Conservation (phyloP, 73 alveolate genomes). For the Paramecium biaurelia region DNA sequence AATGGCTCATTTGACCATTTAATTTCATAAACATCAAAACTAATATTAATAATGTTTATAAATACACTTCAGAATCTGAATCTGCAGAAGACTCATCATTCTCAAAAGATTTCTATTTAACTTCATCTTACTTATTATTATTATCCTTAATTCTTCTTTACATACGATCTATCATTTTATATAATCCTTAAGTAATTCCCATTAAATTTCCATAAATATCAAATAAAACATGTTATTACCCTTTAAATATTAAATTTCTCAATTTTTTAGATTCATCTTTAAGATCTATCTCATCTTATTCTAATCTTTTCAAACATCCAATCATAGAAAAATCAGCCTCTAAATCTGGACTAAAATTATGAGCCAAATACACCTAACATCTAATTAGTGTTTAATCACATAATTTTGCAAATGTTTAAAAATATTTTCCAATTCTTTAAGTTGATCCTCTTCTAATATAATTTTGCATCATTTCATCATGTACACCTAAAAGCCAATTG, state of each 20-base stretch:
- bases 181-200: conserved; percentile 20
- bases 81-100: background rate
- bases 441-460: conserved; percentile 43
- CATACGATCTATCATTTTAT: background rate
- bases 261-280: background rate
- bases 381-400: conserved; percentile 7
- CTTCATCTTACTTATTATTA: background rate
- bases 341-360: conserved; percentile 18
- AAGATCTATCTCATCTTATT: background rate
- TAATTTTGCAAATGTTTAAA: conserved; percentile 17
- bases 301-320: conserved; percentile 29
- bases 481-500: background rate
- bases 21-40: conserved; percentile 10
- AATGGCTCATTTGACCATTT: background rate
- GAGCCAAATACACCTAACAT: conserved; percentile 28
- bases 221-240: background rate
- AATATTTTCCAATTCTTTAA: conserved; percentile 23
- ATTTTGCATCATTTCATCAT: conserved; percentile 45
- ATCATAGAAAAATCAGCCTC: conserved; percentile 20
- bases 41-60: background rate
- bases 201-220: conserved; percentile 18
- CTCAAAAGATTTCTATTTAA: background rate
- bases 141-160: background rate
- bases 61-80: conserved; percentile 7
- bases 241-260: background rate